A percentile compares a stretch with the other conserved stretches of the same genome.
Evolutionary conservation across 108 stramenopile species (phyloP).

Genomic region (Cyclostephanos invisitatus): DNA sequence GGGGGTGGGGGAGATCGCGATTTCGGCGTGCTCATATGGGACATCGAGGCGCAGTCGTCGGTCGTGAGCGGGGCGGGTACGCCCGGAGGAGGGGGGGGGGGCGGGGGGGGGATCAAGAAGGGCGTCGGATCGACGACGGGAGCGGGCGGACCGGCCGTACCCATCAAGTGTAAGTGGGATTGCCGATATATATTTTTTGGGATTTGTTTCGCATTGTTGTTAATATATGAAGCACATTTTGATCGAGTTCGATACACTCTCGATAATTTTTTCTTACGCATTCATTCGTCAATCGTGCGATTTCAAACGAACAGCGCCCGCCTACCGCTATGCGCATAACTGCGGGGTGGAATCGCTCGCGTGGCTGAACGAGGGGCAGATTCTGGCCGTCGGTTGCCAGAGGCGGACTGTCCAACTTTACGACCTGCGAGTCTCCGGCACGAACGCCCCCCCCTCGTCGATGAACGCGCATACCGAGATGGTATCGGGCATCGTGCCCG

Average conservation of each 20-base stretch:
- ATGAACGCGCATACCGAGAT: conserved; percentile 67
- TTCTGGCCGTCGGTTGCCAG: conserved; percentile 70
- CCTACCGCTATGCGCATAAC: conserved; percentile 55
- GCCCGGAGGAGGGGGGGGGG: conserved; percentile 9
- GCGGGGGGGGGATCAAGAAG: conserved; percentile 2
- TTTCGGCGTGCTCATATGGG: conserved; percentile 77
- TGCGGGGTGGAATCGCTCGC: conserved; percentile 67
- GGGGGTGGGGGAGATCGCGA: conserved; percentile 62
- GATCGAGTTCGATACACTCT: background rate
- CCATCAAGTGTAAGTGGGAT: conserved; percentile 40
- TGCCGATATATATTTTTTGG: background rate
- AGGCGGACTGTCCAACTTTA: conserved; percentile 59
- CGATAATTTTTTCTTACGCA: background rate
- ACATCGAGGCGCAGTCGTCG: conserved; percentile 46
- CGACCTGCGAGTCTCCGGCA: conserved; percentile 66
- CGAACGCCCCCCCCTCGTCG: conserved; percentile 60
- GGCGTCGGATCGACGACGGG: conserved; percentile 12
- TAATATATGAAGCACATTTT: no score
- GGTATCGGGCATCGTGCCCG: conserved; percentile 73
- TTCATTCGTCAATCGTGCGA: background rate
- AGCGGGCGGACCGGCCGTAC: conserved; percentile 24
- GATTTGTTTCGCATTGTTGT: background rate
- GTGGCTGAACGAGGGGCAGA: conserved; percentile 68
- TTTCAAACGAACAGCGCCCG: conserved; percentile 32
- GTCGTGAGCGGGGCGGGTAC: conserved; percentile 14